These are phyloP conservation scores for Leccinum pellstonianum DNA, from an alignment of 768 basidiomycete species.

Conservation along the genomic window DNA sequence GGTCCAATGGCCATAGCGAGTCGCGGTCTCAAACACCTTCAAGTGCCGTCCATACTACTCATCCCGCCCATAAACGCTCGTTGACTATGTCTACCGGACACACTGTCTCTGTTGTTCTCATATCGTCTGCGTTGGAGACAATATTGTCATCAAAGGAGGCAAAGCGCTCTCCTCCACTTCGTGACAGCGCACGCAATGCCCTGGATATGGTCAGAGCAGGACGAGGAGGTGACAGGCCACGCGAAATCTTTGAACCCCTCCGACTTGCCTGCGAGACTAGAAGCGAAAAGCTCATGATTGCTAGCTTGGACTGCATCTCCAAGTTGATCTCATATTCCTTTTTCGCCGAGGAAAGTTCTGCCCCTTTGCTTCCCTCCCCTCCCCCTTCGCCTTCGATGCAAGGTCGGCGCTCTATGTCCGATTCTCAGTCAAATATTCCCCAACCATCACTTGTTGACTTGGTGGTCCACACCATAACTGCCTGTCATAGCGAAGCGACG, in stretches of 20 bases:
- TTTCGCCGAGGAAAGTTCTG: slow-evolving; percentile 69
- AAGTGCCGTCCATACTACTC: slow-evolving; percentile 13
- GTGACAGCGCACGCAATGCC: slow-evolving; percentile 80
- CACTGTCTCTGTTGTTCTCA: slow-evolving; percentile 75
- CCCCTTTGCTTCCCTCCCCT: slow-evolving; percentile 59
- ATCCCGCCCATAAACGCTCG: slow-evolving; percentile 49
- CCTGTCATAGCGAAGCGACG: slow-evolving; percentile 84
- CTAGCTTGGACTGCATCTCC: slow-evolving; percentile 94
- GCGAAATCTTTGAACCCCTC: slow-evolving; percentile 94
- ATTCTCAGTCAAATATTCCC: slow-evolving; percentile 49
- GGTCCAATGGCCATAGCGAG: slow-evolving; percentile 18
- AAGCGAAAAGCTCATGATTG: slow-evolving; percentile 91
- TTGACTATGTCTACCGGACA: slow-evolving; percentile 66
- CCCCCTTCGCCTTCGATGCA: slow-evolving; percentile 66
- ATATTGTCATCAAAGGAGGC: slow-evolving; percentile 89
- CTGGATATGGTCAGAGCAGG: slow-evolving; percentile 78
- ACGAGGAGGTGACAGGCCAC: slow-evolving; percentile 70
- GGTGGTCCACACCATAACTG: slow-evolving; percentile 91
- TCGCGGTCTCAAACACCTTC: slow-evolving; percentile 22
- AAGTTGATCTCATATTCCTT: slow-evolving; percentile 98
- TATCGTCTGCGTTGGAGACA: slow-evolving; percentile 80
- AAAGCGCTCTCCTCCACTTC: slow-evolving; percentile 73
- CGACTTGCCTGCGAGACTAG: slow-evolving; percentile 94
- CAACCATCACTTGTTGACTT: slow-evolving; percentile 85
- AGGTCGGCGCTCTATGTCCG: slow-evolving; percentile 40